Percentiles rank a stretch among this genome's conserved stretches.
Conservation (phyloP, 768 basidiomycete species). For the Leccinellum rugosiceps region DNA sequence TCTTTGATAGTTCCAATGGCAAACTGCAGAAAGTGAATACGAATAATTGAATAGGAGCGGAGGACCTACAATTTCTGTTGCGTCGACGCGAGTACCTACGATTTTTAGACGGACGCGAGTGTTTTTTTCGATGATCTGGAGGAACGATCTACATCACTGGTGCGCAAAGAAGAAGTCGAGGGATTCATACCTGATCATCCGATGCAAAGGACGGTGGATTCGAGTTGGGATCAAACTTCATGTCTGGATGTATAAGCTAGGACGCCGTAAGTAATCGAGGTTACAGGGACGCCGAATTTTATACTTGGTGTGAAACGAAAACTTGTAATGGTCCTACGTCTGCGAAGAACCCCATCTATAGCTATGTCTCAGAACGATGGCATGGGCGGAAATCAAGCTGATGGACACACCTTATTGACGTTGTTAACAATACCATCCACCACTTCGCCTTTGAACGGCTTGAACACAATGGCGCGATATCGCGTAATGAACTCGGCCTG, state of each 20-base stretch:
- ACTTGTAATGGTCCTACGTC: conserved; percentile 93
- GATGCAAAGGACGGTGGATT: conserved; percentile 97
- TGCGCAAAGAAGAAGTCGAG: neutral
- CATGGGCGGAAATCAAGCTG: neutral
- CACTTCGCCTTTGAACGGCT: conserved; percentile 99
- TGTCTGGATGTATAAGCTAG: conserved; percentile 90
- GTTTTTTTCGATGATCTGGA: conserved; percentile 88
- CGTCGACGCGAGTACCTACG: conserved; percentile 97
- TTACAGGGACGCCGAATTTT: conserved; percentile 20
- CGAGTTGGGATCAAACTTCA: conserved; percentile 93
- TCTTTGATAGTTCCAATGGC: conserved; percentile 98
- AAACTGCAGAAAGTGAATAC: conserved; percentile 52
- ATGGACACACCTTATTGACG: conserved; percentile 79
- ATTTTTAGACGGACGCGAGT: conserved; percentile 92
- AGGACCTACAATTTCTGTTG: conserved; percentile 87
- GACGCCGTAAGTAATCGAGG: conserved; percentile 4
- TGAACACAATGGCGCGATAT: conserved; percentile 97
- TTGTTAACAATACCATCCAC: conserved; percentile 95
- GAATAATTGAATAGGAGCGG: neutral
- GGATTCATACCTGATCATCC: conserved; percentile 68
- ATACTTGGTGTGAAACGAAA: conserved; percentile 93
- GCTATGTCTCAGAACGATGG: neutral
- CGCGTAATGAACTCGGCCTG: conserved; percentile 95
- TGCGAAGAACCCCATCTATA: conserved; percentile 97
- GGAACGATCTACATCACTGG: neutral